Evolutionary conservation across 441 rosid genomes (phyloP).

Genomic region (Croton setiger): DNA sequence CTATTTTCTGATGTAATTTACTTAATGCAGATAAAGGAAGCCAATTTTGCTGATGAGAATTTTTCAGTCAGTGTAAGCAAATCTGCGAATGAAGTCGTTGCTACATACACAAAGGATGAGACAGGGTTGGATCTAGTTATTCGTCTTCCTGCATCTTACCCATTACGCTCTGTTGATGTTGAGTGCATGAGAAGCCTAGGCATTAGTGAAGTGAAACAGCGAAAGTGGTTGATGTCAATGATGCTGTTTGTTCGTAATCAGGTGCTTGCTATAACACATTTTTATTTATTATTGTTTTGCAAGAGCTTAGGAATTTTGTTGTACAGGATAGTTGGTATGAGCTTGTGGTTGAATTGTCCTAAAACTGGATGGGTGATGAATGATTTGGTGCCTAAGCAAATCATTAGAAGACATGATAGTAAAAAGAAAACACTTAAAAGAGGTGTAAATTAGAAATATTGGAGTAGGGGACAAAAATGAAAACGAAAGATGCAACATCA

Average conservation of each 20-base stretch:
- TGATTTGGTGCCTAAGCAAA: background rate
- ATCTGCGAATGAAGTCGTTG: constrained; percentile 92
- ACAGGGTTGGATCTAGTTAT: constrained; percentile 94
- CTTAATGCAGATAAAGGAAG: constrained; percentile 80
- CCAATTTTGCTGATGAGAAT: constrained; percentile 75
- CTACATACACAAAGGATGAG: constrained; percentile 94
- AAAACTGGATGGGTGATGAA: background rate
- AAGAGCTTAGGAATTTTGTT: background rate
- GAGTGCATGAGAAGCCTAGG: constrained; percentile 87
- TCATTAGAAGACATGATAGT: background rate
- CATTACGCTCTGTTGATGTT: constrained; percentile 82
- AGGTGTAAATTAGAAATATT: background rate
- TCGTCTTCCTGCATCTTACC: constrained; percentile 86
- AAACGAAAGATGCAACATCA: background rate
- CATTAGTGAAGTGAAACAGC: constrained; percentile 87
- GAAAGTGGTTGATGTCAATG: constrained; percentile 98
- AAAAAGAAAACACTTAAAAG: background rate
- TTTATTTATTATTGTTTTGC: constrained; percentile 1
- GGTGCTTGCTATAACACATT: constrained; percentile 41
- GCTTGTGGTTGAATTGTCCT: background rate
- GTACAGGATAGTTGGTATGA: background rate
- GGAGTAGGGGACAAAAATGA: background rate
- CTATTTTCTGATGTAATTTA: constrained; percentile 14
- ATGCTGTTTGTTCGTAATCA: constrained; percentile 86
- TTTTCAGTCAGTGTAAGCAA: constrained; percentile 85